Evolutionary conservation across 805 yeast genomes (phyloP).

Genomic region (Zygotorulaspora chibaensis): DNA sequence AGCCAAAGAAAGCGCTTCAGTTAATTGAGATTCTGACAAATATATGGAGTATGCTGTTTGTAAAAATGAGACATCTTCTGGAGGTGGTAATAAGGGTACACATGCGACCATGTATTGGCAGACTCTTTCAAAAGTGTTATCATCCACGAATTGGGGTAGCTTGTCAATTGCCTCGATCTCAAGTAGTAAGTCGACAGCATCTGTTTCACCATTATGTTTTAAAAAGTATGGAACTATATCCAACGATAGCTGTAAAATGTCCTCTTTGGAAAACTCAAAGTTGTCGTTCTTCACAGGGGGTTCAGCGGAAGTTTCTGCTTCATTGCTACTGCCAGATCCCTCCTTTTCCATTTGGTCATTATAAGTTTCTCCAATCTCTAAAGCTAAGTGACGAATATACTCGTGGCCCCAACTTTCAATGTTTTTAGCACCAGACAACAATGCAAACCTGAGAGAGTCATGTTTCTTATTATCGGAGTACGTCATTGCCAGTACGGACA

Average conservation of each 20-base stretch:
- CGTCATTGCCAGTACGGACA: constrained; percentile 94
- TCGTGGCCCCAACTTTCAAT: constrained; percentile 97
- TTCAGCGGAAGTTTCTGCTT: constrained; percentile 15
- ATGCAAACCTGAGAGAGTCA: constrained; percentile 76
- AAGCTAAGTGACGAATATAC: constrained; percentile 89
- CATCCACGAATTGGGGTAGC: constrained; percentile 79
- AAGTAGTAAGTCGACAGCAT: constrained; percentile 88
- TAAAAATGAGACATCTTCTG: constrained; percentile 81
- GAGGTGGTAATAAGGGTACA: constrained; percentile 94
- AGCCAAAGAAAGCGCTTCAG: constrained; percentile 89
- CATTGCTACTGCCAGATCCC: constrained; percentile 19
- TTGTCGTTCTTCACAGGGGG: constrained; percentile 11
- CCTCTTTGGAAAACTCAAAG: constrained; percentile 33
- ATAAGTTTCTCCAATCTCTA: constrained; percentile 89
- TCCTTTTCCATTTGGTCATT: constrained; percentile 47
- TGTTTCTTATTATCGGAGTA: constrained; percentile 75
- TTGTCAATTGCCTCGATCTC: constrained; percentile 87
- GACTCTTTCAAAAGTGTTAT: constrained; percentile 77
- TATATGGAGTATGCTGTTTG: constrained; percentile 87
- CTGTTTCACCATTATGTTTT: constrained; percentile 96
- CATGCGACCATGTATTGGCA: constrained; percentile 93
- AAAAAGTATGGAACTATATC: constrained; percentile 84
- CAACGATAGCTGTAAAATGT: constrained; percentile 61
- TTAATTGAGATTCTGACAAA: constrained; percentile 67
- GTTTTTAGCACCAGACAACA: constrained; percentile 52